phyloP scores from a whole-genome alignment of 2,329 filamentous ascomycete genomes.

The Trichoderma sp. region DNA sequence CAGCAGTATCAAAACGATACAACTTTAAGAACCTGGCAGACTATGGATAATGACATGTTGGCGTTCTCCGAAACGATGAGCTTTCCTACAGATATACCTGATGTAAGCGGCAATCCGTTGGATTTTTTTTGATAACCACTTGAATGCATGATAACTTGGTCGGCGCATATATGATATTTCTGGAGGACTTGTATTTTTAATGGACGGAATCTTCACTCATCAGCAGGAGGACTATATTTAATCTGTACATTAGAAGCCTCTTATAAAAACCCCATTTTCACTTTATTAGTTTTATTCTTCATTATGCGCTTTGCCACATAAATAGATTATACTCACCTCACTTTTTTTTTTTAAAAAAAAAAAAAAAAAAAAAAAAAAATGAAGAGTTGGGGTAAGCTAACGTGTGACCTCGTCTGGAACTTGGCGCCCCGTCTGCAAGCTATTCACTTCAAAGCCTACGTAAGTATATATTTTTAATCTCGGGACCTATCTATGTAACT shows the following conservation, averaged over 20 bases:
- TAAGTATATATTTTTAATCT: no score
- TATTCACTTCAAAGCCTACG: no score
- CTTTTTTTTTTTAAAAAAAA: no score
- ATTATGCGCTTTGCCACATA: no score
- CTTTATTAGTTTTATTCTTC: no score
- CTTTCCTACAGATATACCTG: conserved; percentile 23
- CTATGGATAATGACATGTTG: conserved; percentile 31
- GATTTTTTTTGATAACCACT: background rate
- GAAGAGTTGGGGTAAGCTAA: no score
- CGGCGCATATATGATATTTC: background rate
- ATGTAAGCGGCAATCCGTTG: conserved; percentile 26
- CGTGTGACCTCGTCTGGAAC: no score
- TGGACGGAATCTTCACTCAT: background rate
- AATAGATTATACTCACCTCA: no score
- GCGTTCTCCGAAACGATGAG: conserved; percentile 26
- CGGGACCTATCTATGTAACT: no score
- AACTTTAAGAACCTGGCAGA: conserved; percentile 30
- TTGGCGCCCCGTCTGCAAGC: no score
- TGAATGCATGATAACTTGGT: background rate
- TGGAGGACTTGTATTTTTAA: background rate
- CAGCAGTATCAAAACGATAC: conserved; percentile 32
- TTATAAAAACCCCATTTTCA: background rate
- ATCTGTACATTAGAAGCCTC: background rate
- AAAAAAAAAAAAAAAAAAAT: no score
- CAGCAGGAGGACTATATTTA: background rate